These are phyloP conservation scores for Rhytidiadelphus loreus DNA, from an alignment of 225 moss, liverwort and hornwort genomes.

Conservation along the genomic window DNA sequence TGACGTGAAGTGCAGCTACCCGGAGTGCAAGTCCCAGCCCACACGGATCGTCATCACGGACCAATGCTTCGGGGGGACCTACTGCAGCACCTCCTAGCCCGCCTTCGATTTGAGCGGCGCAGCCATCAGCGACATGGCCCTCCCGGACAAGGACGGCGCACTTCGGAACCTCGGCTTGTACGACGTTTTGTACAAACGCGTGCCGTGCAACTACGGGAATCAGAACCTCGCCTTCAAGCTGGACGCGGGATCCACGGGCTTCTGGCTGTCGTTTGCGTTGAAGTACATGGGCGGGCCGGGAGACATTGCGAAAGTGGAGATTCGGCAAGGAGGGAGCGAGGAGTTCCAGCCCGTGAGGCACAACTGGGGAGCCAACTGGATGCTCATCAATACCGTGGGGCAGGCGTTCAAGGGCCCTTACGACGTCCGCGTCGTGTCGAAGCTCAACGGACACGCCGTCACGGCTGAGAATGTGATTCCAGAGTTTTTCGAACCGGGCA, in stretches of 20 bases:
- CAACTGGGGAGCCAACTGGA: not conserved
- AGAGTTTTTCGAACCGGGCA: not conserved
- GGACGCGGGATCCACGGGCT: not conserved
- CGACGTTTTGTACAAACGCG: not conserved
- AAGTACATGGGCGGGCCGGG: not conserved
- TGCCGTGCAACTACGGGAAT: not conserved
- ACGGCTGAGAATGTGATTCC: not conserved
- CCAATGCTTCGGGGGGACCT: not conserved
- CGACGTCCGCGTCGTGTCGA: not conserved
- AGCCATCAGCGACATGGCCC: not conserved
- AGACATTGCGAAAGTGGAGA: not conserved
- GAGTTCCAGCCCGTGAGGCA: not conserved
- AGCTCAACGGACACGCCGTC: not conserved
- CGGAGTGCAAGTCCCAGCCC: not conserved
- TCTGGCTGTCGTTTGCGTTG: not conserved
- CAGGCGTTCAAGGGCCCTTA: not conserved
- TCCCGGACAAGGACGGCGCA: not conserved
- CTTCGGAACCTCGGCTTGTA: not conserved
- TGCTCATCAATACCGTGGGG: not conserved
- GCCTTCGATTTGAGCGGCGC: not conserved
- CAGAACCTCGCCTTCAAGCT: not conserved
- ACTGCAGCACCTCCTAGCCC: not conserved
- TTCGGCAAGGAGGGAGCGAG: not conserved
- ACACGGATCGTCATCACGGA: not conserved
- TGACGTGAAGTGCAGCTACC: conserved; percentile 11